Percentiles rank a stretch among this genome's conserved stretches.
Conservation (phyloP, 202 grass and related monocot genomes). For the Elaeis oleifera region DNA sequence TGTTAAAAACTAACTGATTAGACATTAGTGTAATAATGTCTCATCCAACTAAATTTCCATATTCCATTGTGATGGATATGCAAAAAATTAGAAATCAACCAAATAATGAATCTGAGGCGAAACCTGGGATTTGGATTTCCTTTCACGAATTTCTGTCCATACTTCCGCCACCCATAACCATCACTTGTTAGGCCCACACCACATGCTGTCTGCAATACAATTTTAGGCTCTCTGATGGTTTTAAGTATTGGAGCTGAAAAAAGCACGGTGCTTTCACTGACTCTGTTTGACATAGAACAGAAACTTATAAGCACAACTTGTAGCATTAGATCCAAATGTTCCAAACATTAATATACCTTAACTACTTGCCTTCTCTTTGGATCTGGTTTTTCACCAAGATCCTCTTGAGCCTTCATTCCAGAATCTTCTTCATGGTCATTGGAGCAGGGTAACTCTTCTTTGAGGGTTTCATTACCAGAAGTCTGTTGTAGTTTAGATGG, state of each 20-base stretch:
- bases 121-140: conserved; percentile 96
- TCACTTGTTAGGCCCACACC: conserved; percentile 59
- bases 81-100: too few species aligned
- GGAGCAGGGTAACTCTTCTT: conserved; percentile 74
- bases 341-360: background rate
- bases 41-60: too few species aligned
- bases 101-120: background rate
- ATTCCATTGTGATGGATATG: too few species aligned
- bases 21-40: too few species aligned
- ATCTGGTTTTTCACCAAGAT: conserved; percentile 39
- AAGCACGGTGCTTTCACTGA: conserved; percentile 35
- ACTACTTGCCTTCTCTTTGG: conserved; percentile 62
- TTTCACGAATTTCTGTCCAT: conserved; percentile 97
- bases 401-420: conserved; percentile 53
- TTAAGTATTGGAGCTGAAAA: conserved; percentile 49
- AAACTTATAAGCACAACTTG: conserved; percentile 31
- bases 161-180: conserved; percentile 98
- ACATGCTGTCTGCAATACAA: conserved; percentile 57
- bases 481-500: conserved; percentile 34
- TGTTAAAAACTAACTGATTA: too few species aligned
- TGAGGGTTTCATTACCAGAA: conserved; percentile 34
- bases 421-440: conserved; percentile 85
- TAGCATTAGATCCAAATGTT: background rate
- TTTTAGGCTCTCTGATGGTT: conserved; percentile 78
- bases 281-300: conserved; percentile 38